These are phyloP conservation scores for Solanum dulcamara DNA, from an alignment of 257 asterid species.

Conservation along the genomic window DNA sequence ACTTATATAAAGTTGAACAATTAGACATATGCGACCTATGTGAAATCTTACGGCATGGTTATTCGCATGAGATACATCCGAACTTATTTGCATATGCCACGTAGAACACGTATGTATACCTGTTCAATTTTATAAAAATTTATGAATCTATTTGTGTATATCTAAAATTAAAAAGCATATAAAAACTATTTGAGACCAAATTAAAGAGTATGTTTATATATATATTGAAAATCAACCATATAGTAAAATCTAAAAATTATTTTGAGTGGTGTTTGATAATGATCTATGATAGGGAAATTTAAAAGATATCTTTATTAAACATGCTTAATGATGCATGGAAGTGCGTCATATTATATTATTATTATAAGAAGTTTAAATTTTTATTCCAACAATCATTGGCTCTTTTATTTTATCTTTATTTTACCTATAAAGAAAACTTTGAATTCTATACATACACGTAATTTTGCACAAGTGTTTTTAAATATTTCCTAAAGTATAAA, in stretches of 20 bases:
- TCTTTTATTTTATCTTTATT: neutral
- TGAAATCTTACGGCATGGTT: neutral
- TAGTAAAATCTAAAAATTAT: neutral
- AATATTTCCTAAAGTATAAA: neutral
- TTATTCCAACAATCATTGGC: conserved; percentile 12
- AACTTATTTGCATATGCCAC: neutral
- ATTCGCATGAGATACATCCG: neutral
- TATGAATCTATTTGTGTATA: neutral
- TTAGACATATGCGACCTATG: neutral
- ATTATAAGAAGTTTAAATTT: neutral
- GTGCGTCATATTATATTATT: neutral
- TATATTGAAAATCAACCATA: neutral
- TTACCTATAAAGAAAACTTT: neutral
- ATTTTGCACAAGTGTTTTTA: neutral
- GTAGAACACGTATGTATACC: neutral
- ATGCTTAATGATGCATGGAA: conserved; percentile 20
- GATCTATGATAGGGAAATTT: neutral
- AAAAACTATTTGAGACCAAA: neutral
- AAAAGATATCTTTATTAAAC: conserved; percentile 6
- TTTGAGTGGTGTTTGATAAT: neutral
- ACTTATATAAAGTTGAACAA: no score
- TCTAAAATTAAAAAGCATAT: fast-evolving
- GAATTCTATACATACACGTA: conserved; percentile 5
- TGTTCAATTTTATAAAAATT: neutral
- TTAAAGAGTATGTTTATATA: neutral